Evolutionary conservation across 768 basidiomycete species (phyloP).

Genomic region (Trametes gibbosa): DNA sequence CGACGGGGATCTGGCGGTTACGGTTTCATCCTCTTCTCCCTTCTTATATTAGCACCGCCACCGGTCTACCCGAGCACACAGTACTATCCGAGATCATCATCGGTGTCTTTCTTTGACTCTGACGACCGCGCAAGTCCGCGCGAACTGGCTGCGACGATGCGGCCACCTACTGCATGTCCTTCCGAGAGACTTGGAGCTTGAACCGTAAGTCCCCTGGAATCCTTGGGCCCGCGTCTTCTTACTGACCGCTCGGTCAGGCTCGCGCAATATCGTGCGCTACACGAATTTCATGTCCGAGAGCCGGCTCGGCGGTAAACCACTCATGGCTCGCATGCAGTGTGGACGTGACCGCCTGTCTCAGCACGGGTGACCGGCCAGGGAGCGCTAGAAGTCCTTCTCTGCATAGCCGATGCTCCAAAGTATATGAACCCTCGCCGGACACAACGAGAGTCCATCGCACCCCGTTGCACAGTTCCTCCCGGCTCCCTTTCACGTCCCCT

Average conservation of each 20-base stretch:
- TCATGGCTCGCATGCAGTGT: not conserved
- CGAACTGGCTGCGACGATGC: too few relatives aligned
- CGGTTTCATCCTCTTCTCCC: slow-evolving; percentile 3
- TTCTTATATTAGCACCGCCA: slow-evolving; percentile 6
- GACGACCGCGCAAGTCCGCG: too few relatives aligned
- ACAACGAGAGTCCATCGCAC: not conserved
- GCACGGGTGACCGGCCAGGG: not conserved
- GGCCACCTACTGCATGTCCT: too few relatives aligned
- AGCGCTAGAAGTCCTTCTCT: slow-evolving; percentile 5
- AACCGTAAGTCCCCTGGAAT: too few relatives aligned
- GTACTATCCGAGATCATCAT: slow-evolving; percentile 1
- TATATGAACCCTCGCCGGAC: slow-evolving; percentile 4
- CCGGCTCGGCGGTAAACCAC: not conserved
- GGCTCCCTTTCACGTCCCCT: not conserved
- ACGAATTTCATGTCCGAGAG: not conserved
- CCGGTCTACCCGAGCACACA: not conserved
- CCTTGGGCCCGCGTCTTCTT: too few relatives aligned
- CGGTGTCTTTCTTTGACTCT: not conserved
- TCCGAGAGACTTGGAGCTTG: too few relatives aligned
- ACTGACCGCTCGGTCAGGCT: too few relatives aligned
- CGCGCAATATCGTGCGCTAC: not conserved
- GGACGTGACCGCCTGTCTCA: not conserved
- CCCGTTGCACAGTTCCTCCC: not conserved
- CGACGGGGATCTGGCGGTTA: slow-evolving; percentile 9
- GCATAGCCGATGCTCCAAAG: slow-evolving; percentile 1